These are phyloP conservation scores for Aureobasidium sp. DNA, from an alignment of 2,329 filamentous ascomycete species.

Conservation along the genomic window DNA sequence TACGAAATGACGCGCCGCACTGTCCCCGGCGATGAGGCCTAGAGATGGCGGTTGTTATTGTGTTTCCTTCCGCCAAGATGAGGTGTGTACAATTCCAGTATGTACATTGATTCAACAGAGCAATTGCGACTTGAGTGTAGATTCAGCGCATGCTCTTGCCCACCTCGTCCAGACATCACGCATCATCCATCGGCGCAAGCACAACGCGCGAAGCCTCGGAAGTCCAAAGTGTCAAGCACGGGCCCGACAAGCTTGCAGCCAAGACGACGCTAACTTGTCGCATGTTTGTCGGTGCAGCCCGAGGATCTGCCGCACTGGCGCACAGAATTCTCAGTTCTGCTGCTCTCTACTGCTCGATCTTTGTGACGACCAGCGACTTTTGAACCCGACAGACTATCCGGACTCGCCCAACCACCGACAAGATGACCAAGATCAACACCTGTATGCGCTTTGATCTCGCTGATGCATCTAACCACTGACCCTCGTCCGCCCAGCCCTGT, in stretches of 20 bases:
- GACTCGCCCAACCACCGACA: slow-evolving; percentile 33
- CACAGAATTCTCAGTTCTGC: neutral
- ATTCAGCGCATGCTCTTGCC: neutral
- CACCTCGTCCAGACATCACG: neutral
- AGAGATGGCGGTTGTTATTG: neutral
- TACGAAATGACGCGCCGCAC: neutral
- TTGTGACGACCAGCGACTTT: slow-evolving; percentile 16
- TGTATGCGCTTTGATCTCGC: slow-evolving; percentile 37
- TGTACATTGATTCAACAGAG: neutral
- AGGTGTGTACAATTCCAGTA: neutral
- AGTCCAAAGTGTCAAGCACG: neutral
- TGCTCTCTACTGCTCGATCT: neutral
- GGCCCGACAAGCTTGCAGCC: neutral
- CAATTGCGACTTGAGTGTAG: neutral
- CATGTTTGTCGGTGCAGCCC: neutral
- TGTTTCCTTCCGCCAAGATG: neutral
- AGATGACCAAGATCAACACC: slow-evolving; percentile 66
- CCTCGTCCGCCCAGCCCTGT: slow-evolving; percentile 44
- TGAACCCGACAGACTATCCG: slow-evolving; percentile 11
- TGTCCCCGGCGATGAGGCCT: neutral
- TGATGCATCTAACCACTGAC: neutral
- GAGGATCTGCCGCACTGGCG: slow-evolving; percentile 4
- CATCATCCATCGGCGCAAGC: neutral
- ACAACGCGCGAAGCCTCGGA: neutral
- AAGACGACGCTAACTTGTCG: neutral